Evolutionary conservation across 2,329 filamentous ascomycete species (phyloP).

Genomic region (Magnaporthiopsis rhizophila): DNA sequence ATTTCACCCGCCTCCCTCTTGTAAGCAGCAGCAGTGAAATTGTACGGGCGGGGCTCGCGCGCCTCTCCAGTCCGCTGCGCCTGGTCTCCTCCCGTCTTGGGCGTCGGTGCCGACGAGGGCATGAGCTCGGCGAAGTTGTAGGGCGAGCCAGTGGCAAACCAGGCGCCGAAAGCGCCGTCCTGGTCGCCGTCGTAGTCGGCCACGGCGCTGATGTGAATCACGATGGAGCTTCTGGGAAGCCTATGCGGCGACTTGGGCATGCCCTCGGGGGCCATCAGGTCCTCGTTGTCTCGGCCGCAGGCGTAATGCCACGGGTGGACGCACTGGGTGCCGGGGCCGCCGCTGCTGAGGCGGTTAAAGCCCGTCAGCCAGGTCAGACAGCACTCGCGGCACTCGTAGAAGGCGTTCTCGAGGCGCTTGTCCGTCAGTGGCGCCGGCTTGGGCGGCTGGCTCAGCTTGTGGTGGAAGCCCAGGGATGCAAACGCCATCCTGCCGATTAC

Average conservation of each 20-base stretch:
- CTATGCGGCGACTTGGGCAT: not conserved
- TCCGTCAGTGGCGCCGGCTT: not conserved
- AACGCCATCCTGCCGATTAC: not conserved
- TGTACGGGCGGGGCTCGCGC: no score
- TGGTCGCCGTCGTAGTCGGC: not conserved
- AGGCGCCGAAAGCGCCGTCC: not conserved
- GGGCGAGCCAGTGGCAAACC: not conserved
- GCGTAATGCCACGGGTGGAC: not conserved
- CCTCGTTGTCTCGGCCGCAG: not conserved
- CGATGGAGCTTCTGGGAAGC: not conserved
- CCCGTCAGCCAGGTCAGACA: constrained; percentile 1
- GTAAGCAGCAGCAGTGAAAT: not conserved
- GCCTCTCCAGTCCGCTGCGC: no score
- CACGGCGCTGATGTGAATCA: not conserved
- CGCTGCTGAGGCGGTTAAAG: not conserved
- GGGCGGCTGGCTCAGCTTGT: not conserved
- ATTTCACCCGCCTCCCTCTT: not conserved
- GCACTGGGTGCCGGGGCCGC: not conserved
- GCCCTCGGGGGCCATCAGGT: not conserved
- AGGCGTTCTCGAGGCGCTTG: not conserved
- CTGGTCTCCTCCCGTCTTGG: no score
- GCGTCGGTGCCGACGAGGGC: not conserved
- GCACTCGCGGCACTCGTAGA: not conserved
- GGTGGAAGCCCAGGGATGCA: not conserved
- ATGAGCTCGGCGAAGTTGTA: not conserved